Base-by-base conservation (phyloP, 805 yeast species). In the Sugiyamaella valdiviana region DNA sequence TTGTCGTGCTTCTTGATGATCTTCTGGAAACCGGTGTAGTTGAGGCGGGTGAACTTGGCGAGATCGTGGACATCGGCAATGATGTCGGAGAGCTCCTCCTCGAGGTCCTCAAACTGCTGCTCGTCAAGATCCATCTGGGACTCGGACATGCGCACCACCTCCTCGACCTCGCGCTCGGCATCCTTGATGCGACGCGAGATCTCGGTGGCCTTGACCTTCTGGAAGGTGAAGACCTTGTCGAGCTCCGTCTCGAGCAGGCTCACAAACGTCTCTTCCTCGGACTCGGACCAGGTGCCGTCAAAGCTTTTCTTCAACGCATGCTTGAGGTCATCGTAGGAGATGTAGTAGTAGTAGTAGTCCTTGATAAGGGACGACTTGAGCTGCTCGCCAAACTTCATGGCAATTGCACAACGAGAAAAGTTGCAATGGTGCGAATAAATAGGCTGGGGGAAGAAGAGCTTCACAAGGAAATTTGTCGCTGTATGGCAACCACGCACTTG, bases 11-110 rank as follows among this genome's bases (percentile, higher is more conserved):
- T 93, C 71, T 93, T 93, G 63, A 93, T 79, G 58, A 93, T 93
- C 68, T 93, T 93, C 67, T 88, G 96, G 73, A 93, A 93, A 1
- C 99, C 99, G 17, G 96, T 90, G 72, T 93, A 93, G 68, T 93
- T 93, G 63, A 93, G 77, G 53, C 95, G 78, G 16, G 96, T 80
- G 66, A 87, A 93, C 65, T 91, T 91, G 56, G 96, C 96, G 61
- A 93, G 76, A 66, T 93, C 99, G 63, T 93, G 97, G 40, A 93
- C 96, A 69, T 90, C 97, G 19, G 97, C 96, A 67, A 93, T 90
- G 58, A 93, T 82, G 59, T 90, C 96, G 49, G 83, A 76, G 50
- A 85, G 68, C 57, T 83, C 90, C 51, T 82, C 85, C 64, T 85
- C 93, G 47, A 85, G 68, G 48, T 78, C 82, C 56, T 82, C 83